phyloP scores from a whole-genome alignment of 129 eudicot species.

The Pittosporum tobira region DNA sequence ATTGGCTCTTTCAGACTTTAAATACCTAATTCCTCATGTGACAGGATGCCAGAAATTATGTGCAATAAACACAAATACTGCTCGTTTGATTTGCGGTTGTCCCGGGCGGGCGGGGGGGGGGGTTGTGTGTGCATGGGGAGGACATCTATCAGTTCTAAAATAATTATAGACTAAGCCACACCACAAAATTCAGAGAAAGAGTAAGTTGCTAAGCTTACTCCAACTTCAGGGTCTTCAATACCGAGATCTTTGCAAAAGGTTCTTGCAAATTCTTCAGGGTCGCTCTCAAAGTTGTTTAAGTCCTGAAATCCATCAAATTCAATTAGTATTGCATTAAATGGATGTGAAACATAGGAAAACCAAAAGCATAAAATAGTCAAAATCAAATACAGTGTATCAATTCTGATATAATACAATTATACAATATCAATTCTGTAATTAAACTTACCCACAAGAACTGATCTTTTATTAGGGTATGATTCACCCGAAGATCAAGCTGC shows the following conservation, averaged over 20 bases:
- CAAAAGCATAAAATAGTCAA: conserved; percentile 3
- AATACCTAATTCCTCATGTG: too few relatives aligned
- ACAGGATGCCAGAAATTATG: too few relatives aligned
- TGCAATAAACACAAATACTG: too few relatives aligned
- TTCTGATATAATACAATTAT: conserved; percentile 8
- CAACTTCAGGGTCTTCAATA: conserved; percentile 95
- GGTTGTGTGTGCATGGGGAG: too few relatives aligned
- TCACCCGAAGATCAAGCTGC: conserved; percentile 94
- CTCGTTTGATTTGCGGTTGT: too few relatives aligned
- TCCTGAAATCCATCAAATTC: conserved; percentile 48
- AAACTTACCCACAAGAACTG: conserved; percentile 86
- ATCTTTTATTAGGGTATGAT: conserved; percentile 82
- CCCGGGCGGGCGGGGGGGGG: too few relatives aligned
- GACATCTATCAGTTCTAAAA: background rate
- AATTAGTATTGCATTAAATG: conserved; percentile 1
- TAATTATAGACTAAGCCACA: background rate
- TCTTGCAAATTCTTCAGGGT: conserved; percentile 96
- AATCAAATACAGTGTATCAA: background rate
- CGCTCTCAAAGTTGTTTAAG: conserved; percentile 88
- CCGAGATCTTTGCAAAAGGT: conserved; percentile 79
- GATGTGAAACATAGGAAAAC: background rate
- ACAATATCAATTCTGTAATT: background rate
- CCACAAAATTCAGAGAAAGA: background rate
- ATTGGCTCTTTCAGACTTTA: too few relatives aligned
- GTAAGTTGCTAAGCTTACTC: conserved; percentile 38